Percentiles rank a stretch among this genome's conserved stretches.
Evolutionary conservation across 2,329 filamentous ascomycete genomes (phyloP).

Genomic region (Capronia americana): DNA sequence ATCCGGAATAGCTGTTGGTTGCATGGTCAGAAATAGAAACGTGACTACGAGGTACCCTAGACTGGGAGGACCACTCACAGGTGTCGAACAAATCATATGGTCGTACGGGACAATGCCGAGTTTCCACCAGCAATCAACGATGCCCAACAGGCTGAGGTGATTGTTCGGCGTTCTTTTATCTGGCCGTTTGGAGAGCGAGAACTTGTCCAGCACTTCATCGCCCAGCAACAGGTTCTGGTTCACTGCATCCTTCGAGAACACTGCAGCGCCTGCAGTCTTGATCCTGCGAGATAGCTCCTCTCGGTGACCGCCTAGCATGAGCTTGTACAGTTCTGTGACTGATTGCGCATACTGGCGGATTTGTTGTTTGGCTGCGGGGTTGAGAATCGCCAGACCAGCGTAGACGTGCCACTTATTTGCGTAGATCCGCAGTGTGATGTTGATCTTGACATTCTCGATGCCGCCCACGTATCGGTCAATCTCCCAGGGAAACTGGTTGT

Average conservation of each 20-base stretch:
- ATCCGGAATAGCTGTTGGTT: constrained; percentile 77
- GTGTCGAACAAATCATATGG: constrained; percentile 99
- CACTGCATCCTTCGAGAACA: constrained; percentile 63
- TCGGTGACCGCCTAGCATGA: constrained; percentile 87
- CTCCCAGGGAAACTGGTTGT: constrained; percentile 96
- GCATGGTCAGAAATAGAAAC: constrained; percentile 26
- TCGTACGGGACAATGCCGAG: constrained; percentile 95
- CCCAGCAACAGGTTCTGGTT: constrained; percentile 72
- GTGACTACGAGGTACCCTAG: constrained; percentile 8
- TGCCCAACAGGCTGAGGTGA: constrained; percentile 89
- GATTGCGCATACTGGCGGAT: constrained; percentile 92
- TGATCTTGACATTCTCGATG: constrained; percentile 99
- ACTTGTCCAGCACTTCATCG: constrained; percentile 84
- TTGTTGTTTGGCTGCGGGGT: constrained; percentile 88
- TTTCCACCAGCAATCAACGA: constrained; percentile 98
- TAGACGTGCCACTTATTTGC: constrained; percentile 99
- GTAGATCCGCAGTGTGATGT: constrained; percentile 96
- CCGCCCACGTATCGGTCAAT: constrained; percentile 93
- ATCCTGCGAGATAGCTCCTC: constrained; percentile 77
- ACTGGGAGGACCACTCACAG: constrained; percentile 57
- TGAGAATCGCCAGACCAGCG: constrained; percentile 93
- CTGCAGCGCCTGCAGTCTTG: constrained; percentile 76
- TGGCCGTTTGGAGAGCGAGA: constrained; percentile 76
- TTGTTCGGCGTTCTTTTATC: constrained; percentile 81
- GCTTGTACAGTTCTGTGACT: constrained; percentile 92